Evolutionary conservation across 2,329 filamentous ascomycete species (phyloP).

Genomic region (Didymella pomorum): DNA sequence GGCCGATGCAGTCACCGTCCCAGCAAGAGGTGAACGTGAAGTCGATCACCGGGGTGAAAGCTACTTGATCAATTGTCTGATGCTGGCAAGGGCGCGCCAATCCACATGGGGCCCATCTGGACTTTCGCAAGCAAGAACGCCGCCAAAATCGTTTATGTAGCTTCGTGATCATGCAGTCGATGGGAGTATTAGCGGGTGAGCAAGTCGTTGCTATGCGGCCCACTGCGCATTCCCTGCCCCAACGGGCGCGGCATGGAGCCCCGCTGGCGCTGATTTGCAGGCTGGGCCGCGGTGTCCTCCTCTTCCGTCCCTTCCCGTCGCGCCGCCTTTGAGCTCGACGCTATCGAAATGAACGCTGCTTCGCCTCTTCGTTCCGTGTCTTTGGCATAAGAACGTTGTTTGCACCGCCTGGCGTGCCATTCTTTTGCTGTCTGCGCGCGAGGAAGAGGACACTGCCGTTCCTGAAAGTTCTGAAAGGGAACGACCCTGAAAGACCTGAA

Average conservation of each 20-base stretch:
- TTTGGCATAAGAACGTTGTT: background rate
- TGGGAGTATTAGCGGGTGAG: conserved; percentile 5
- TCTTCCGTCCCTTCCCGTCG: conserved; percentile 16
- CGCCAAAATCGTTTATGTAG: conserved; percentile 1
- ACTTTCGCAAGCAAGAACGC: conserved; percentile 18
- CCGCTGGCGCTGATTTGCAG: conserved; percentile 19
- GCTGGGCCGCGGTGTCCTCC: conserved; percentile 6
- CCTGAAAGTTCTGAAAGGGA: background rate
- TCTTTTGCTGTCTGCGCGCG: background rate
- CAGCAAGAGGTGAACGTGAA: background rate
- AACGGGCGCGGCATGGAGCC: conserved; percentile 12
- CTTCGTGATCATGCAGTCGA: conserved; percentile 11
- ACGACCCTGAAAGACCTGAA: too few relatives aligned
- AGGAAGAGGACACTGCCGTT: background rate
- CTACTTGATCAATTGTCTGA: background rate
- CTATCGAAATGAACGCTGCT: conserved; percentile 15
- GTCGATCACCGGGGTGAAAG: background rate
- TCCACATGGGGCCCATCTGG: conserved; percentile 23
- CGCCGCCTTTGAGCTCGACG: conserved; percentile 14
- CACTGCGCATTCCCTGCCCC: conserved; percentile 10
- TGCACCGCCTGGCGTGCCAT: background rate
- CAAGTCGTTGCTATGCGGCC: conserved; percentile 11
- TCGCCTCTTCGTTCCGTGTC: conserved; percentile 3
- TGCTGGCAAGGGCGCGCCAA: conserved; percentile 15
- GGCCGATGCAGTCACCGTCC: conserved; percentile 3